Evolutionary conservation across 805 yeast species (phyloP).

Genomic region (Candida bentonensis): DNA sequence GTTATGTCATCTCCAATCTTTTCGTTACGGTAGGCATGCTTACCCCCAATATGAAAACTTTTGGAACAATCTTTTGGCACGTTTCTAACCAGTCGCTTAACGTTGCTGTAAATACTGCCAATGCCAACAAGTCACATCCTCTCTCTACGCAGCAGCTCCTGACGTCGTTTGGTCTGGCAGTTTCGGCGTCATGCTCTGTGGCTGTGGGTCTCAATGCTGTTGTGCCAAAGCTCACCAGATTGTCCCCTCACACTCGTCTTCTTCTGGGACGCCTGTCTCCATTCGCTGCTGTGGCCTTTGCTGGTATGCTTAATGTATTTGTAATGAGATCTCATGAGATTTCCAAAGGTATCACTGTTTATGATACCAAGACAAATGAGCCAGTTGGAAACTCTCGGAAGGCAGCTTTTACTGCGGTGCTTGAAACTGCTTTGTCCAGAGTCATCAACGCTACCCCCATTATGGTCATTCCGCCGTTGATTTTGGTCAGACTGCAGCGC

Average conservation of each 20-base stretch:
- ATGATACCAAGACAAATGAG: conserved; percentile 22
- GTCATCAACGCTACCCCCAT: conserved; percentile 94
- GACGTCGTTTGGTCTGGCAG: conserved; percentile 76
- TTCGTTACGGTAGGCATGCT: conserved; percentile 97
- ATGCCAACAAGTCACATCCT: conserved; percentile 91
- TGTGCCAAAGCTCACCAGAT: conserved; percentile 67
- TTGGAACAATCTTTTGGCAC: conserved; percentile 95
- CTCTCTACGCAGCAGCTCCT: conserved; percentile 63
- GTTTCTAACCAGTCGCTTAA: conserved; percentile 92
- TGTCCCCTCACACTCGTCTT: conserved; percentile 57
- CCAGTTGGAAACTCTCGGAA: conserved; percentile 54
- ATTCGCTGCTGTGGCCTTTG: conserved; percentile 96
- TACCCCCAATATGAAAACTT: conserved; percentile 81
- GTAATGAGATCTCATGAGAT: conserved; percentile 94
- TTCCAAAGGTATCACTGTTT: conserved; percentile 34
- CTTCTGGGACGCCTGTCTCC: conserved; percentile 83
- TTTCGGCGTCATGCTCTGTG: conserved; percentile 86
- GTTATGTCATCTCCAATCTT: conserved; percentile 82
- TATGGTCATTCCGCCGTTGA: conserved; percentile 90
- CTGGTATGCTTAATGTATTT: conserved; percentile 92
- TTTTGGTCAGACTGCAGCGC: conserved; percentile 65
- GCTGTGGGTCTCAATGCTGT: conserved; percentile 84
- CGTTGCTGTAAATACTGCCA: conserved; percentile 93
- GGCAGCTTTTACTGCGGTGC: conserved; percentile 90
- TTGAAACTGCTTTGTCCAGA: conserved; percentile 90